Base-by-base conservation (phyloP, 176 grass and related monocot genomes). In the Pontederia paniculata region DNA sequence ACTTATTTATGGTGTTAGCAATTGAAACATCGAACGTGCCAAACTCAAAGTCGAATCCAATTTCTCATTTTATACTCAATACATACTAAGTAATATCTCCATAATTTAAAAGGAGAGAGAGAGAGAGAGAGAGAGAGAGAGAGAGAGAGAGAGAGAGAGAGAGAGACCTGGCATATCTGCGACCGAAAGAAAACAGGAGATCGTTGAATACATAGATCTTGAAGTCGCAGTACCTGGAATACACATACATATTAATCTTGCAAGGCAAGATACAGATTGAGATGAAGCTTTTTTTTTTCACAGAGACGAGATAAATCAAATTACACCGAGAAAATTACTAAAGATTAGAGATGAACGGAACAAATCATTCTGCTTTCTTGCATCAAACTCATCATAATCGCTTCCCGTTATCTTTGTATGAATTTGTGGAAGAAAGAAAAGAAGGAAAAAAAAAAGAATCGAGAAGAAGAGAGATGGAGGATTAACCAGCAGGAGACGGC, bases 171-270 rank as follows among this genome's bases (percentile, higher is more conserved):
- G 80, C 75, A 79, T 97, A 69, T 22, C 54, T 66, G 52, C 54
- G 61, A 67, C 91, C 91, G 44, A 90, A 60, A 71, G 63, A 81
- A 69, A 79, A 90, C 54, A 90, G 48, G 43, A 48, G 17, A 9
- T 79, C 59, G 23, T 82, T 97, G 65, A 90, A 90, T 45, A 54
- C 31, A 79, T 88, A 84, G 50, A 97, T 81, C 70, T 97, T 97
- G 72, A 54, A 71, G 50, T 90, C 86, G 67, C 79, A 84, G 22
- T 88, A 90, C 86, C 93, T 97, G 50, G 52, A 62, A 64, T 28
- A 14, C 64, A 16, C 55, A 37, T 2, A 37, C 3, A 57, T 18
- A 66, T 60, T 37, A 12, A 18, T 16, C 15, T 21, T 17, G 57
- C 6, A 66, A 9, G 47, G 37, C 15, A 65, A 22, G 12, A 12